These are phyloP conservation scores for Hanseniaspora nectarophila DNA, from an alignment of 805 yeast genomes.

Conservation along the genomic window DNA sequence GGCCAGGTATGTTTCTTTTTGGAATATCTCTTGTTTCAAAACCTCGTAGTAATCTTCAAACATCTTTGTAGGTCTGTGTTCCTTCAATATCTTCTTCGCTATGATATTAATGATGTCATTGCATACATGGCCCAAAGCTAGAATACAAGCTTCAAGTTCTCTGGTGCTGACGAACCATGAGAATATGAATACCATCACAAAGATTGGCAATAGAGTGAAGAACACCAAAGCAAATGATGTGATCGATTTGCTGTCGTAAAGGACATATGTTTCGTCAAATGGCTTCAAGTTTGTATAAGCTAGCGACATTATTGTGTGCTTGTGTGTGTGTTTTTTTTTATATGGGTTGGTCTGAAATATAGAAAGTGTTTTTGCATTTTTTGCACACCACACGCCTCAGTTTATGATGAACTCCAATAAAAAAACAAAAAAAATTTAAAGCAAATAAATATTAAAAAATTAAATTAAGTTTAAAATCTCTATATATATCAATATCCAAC, in stretches of 20 bases:
- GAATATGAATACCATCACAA: conserved; percentile 62
- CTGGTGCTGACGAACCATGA: conserved; percentile 75
- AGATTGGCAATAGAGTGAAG: conserved; percentile 70
- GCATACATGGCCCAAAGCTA: conserved; percentile 74
- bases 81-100: conserved; percentile 50
- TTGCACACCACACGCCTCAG: no score
- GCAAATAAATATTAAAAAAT: no score
- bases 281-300: conserved; percentile 33
- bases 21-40: not conserved
- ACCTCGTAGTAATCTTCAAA: conserved; percentile 22
- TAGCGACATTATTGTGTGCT: not conserved
- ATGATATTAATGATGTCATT: conserved; percentile 64
- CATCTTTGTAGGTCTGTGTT: conserved; percentile 54
- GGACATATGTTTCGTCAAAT: conserved; percentile 75
- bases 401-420: no score
- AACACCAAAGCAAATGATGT: conserved; percentile 54
- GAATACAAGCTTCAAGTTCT: conserved; percentile 72
- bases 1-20: not conserved
- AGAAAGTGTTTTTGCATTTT: no score
- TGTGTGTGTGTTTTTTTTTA: no score
- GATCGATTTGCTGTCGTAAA: conserved; percentile 57
- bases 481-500: not conserved
- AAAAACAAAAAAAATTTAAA: no score
- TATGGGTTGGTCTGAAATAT: no score
- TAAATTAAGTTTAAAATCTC: not conserved